Base-by-base conservation (phyloP, 306 rosid species). In the Clitoria ternatea region DNA sequence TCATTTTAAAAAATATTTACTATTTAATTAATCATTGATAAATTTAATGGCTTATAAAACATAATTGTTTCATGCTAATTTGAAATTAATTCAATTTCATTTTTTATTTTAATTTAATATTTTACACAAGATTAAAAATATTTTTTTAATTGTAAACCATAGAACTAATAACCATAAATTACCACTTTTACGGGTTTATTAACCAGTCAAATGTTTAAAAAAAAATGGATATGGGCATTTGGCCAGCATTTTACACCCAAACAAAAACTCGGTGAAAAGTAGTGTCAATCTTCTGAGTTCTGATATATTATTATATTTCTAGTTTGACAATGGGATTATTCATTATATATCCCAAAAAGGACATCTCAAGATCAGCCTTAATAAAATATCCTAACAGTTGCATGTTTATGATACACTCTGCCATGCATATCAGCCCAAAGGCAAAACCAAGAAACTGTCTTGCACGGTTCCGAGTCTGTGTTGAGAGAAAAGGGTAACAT, bases 341-440 rank as follows among this genome's bases (percentile, higher is more conserved):
- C n/a, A n/a, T 37, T 8, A 47, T 6, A 33, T 33, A 3, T 3
- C 60, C 74, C 70, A 47, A 56, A 47, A 26, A 29, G 39, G 4
- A 15, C 33, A 15, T 35, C 17, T 13, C 54, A 66, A 5, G 22
- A 45, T 26, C 67, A 62, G 29, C 50, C 61, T 54, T 14, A 12
- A 49, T 13, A 24, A 50, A 55, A 61, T 37, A 55, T 73, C 73
- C 43, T 73, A 54, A 42, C 73, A 61, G 17, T 54, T 69, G 44
- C 78, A 53, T n/a, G 45, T 22, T 40, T 73, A 72, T 73, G 49
- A 57, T 79, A 78, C 86, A 79, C 43, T 70, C 66, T 65, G 32
- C 1, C 43, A 72, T 23, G 62, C 76, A 56, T 15, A 65, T 32
- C 24, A 61, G 50, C 69, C 40, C n/a, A n/a, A n/a, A 55, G 61